Evolutionary conservation across 352 stramenopile species (phyloP).

Genomic region (Phytophthora aleatoria): DNA sequence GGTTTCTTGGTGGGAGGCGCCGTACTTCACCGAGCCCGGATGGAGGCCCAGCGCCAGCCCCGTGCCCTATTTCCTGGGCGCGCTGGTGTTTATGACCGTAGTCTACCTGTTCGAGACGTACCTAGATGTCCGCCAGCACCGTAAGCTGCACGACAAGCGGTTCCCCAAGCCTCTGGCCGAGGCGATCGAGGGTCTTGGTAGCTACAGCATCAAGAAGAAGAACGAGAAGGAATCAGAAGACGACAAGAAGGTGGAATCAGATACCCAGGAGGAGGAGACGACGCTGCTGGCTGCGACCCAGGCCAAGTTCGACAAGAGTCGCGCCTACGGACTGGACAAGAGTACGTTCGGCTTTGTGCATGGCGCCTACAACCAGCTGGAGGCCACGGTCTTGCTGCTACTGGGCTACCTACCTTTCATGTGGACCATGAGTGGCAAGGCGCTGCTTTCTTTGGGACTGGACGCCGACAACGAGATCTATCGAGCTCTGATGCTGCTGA

Average conservation of each 20-base stretch:
- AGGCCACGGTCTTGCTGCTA: conserved; percentile 89
- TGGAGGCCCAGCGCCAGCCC: conserved; percentile 46
- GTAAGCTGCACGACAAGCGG: conserved; percentile 81
- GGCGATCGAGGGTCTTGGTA: conserved; percentile 56
- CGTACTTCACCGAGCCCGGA: conserved; percentile 59
- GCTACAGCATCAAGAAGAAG: conserved; percentile 38
- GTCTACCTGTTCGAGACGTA: conserved; percentile 95
- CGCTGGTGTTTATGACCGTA: conserved; percentile 88
- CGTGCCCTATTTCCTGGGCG: conserved; percentile 73
- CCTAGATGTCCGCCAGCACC: conserved; percentile 92
- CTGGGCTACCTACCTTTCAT: conserved; percentile 93
- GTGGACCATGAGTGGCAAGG: conserved; percentile 86
- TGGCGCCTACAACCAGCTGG: conserved; percentile 82
- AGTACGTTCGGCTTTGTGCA: conserved; percentile 94
- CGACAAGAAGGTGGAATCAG: conserved; percentile 3
- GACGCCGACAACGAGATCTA: conserved; percentile 85
- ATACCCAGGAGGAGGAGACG: conserved; percentile 12
- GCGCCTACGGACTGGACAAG: conserved; percentile 96
- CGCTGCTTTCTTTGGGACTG: conserved; percentile 62
- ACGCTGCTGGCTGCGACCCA: conserved; percentile 87
- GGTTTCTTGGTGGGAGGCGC: conserved; percentile 53
- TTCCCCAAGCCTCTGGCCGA: conserved; percentile 63
- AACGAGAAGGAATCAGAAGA: conserved; percentile 11
- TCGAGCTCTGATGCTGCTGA: conserved; percentile 74
- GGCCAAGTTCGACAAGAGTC: conserved; percentile 93